phyloP scores from a whole-genome alignment of 2,329 filamentous ascomycete species.

The Fusarium proliferatum region DNA sequence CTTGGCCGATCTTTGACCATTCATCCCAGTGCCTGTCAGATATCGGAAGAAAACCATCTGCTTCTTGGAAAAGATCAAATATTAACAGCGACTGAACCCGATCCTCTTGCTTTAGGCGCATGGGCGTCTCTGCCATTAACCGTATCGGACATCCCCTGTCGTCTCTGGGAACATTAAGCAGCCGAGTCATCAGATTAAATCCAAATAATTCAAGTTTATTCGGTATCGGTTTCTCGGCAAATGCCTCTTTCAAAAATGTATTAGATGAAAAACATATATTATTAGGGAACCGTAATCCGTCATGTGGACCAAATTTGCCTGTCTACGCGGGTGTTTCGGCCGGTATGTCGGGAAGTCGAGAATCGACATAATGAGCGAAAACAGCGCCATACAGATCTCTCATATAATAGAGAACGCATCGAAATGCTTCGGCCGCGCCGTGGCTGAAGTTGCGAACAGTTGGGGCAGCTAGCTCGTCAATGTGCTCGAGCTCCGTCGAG shows the following conservation, averaged over 20 bases:
- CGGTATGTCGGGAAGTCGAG: rapidly evolving
- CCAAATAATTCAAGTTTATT: no score
- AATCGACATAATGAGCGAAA: rapidly evolving
- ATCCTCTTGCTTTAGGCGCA: not conserved
- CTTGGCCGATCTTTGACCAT: not conserved
- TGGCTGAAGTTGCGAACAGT: not conserved
- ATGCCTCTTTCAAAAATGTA: no score
- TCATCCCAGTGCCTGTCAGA: not conserved
- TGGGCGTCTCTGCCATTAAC: not conserved
- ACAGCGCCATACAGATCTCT: not conserved
- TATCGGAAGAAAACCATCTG: no score
- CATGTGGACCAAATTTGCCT: not conserved
- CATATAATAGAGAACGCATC: not conserved
- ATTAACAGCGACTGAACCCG: no score
- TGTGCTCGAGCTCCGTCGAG: not conserved
- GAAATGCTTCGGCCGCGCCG: not conserved
- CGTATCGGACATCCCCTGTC: not conserved
- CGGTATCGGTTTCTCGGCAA: no score
- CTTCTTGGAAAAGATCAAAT: no score
- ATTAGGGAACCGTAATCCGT: no score
- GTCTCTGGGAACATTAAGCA: not conserved
- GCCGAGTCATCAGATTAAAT: not conserved
- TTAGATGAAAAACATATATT: no score
- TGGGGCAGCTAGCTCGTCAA: not conserved
- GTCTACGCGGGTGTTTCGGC: rapidly evolving